Percentiles rank a stretch among this genome's conserved stretches.
phyloP scores from a whole-genome alignment of 2,329 filamentous ascomycete species.

The Apiospora hydei region DNA sequence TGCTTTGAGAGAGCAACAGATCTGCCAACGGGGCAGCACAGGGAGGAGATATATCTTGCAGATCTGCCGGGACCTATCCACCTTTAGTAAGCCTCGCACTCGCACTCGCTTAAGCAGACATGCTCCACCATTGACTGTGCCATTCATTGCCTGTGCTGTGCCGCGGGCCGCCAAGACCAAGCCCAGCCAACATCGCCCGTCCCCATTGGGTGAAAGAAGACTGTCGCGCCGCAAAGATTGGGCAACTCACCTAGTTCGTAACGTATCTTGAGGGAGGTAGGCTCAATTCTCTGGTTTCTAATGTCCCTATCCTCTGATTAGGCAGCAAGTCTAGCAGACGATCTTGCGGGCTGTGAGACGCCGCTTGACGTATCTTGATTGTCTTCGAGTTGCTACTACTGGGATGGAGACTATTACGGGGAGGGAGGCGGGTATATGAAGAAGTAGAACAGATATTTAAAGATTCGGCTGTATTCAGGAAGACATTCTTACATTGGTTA shows the following conservation, averaged over 20 bases:
- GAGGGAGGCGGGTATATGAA: not conserved
- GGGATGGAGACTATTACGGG: too few species aligned
- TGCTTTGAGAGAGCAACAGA: not conserved
- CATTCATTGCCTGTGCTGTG: too few species aligned
- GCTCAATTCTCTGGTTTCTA: not conserved
- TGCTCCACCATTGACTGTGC: not conserved
- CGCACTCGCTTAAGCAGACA: not conserved
- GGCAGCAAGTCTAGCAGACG: not conserved
- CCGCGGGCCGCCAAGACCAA: not conserved
- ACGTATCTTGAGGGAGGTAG: not conserved
- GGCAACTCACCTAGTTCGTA: not conserved
- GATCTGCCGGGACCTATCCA: not conserved
- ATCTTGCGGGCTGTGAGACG: not conserved
- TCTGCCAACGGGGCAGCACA: not conserved
- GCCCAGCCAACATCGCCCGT: not conserved
- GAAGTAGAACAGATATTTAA: not conserved
- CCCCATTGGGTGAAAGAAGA: not conserved
- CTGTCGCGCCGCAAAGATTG: not conserved
- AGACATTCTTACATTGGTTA: not conserved
- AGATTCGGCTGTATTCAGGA: not conserved
- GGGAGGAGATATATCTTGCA: not conserved
- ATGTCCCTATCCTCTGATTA: not conserved
- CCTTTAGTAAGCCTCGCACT: not conserved
- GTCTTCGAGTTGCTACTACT: not conserved
- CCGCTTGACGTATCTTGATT: not conserved